Conservation (phyloP, 106 monocot species). For the Dactylorhiza incarnata region DNA sequence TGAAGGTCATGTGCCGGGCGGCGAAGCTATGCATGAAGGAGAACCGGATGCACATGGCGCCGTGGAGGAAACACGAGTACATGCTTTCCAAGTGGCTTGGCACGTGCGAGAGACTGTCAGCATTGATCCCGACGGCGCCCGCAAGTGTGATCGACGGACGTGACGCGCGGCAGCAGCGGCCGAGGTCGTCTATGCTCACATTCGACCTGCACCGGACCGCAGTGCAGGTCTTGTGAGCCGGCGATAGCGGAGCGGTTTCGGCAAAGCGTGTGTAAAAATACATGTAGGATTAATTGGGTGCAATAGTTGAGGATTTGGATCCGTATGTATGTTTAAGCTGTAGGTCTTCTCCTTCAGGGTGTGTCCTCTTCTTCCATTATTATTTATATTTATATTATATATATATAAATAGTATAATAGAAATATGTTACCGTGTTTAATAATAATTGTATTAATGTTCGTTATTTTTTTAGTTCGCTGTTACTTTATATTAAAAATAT, state of each 20-base stretch:
- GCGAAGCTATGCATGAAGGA: conserved; percentile 93
- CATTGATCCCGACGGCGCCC: not conserved
- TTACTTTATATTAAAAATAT: no score
- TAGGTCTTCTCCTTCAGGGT: no score
- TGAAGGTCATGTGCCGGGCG: conserved; percentile 68
- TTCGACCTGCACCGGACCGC: conserved; percentile 55
- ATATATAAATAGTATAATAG: no score
- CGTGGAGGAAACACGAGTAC: conserved; percentile 91
- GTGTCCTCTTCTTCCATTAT: no score
- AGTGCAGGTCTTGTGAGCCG: conserved; percentile 40
- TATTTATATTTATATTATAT: no score
- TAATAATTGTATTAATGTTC: no score
- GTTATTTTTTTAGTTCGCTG: no score
- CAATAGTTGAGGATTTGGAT: no score
- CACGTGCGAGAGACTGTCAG: conserved; percentile 39
- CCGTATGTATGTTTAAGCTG: no score
- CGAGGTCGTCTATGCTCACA: conserved; percentile 64
- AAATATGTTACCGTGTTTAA: no score
- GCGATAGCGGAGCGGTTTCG: not conserved
- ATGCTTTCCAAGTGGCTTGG: conserved; percentile 80
- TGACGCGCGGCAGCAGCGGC: conserved; percentile 15
- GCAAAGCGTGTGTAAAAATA: no score
- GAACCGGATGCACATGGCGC: conserved; percentile 82
- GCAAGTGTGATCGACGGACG: not conserved
- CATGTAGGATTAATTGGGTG: no score